These are phyloP conservation scores for Fusarium sp. DNA, from an alignment of 2,329 filamentous ascomycete species.

Conservation along the genomic window DNA sequence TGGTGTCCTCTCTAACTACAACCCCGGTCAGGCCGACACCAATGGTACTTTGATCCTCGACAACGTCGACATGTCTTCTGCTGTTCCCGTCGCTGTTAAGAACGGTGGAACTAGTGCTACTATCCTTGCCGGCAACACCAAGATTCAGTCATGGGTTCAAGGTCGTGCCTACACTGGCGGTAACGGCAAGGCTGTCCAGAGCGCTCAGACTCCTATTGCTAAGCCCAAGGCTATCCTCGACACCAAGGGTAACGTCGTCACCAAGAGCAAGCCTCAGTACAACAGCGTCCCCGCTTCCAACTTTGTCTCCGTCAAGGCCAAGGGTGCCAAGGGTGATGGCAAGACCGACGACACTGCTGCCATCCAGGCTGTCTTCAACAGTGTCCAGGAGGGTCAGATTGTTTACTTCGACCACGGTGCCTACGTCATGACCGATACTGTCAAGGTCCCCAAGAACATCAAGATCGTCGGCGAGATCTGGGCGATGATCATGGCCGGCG, in stretches of 20 bases:
- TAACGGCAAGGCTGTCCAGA: conserved; percentile 67
- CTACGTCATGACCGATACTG: conserved; percentile 76
- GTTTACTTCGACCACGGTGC: conserved; percentile 82
- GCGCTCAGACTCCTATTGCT: conserved; percentile 59
- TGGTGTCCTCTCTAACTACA: conserved; percentile 82
- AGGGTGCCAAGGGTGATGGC: conserved; percentile 89
- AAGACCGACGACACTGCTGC: conserved; percentile 85
- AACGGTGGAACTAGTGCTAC: conserved; percentile 64
- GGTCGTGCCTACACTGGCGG: conserved; percentile 75
- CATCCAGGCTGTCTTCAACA: conserved; percentile 82
- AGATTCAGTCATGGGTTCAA: conserved; percentile 80
- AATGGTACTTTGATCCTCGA: conserved; percentile 88
- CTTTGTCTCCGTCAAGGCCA: conserved; percentile 85
- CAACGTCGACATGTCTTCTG: conserved; percentile 84
- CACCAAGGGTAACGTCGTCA: conserved; percentile 75
- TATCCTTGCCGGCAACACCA: conserved; percentile 76
- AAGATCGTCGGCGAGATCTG: conserved; percentile 93
- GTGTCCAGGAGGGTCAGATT: conserved; percentile 70
- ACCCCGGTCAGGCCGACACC: conserved; percentile 68
- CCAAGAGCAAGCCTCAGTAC: conserved; percentile 91
- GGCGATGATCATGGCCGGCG: conserved; percentile 88
- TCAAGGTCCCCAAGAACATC: conserved; percentile 80
- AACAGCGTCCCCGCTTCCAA: conserved; percentile 70
- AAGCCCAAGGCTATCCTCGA: conserved; percentile 77
- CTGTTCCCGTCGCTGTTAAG: conserved; percentile 74